Percentiles rank a stretch among this genome's conserved stretches.
phyloP scores from a whole-genome alignment of 2,329 filamentous ascomycete genomes.

The Juglanconis oblonga region DNA sequence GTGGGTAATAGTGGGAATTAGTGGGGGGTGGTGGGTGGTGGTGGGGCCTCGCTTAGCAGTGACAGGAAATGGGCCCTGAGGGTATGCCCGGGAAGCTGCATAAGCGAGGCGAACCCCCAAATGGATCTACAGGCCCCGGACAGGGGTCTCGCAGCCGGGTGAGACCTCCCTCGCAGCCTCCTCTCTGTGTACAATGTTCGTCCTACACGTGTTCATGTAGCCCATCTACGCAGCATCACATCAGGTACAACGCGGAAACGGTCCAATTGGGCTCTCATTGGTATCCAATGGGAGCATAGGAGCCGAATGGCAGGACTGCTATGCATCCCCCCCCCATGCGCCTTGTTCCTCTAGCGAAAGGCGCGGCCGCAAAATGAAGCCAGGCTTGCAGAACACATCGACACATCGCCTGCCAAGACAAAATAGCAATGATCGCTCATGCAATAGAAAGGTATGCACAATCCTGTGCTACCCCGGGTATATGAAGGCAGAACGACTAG shows the following conservation, averaged over 20 bases:
- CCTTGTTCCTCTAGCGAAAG: too few species aligned
- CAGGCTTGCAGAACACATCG: not conserved
- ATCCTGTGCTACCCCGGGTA: conserved; percentile 5
- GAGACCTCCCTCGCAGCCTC: too few species aligned
- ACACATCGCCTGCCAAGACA: not conserved
- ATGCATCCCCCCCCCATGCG: not conserved
- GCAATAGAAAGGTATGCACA: not conserved
- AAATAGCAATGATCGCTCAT: not conserved
- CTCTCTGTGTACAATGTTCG: too few species aligned
- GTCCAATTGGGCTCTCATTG: too few species aligned
- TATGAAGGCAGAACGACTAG: not conserved
- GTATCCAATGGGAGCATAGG: too few species aligned
- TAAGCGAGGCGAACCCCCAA: not conserved
- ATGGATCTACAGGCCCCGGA: too few species aligned
- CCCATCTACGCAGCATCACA: too few species aligned
- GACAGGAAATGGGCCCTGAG: not conserved
- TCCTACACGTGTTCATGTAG: too few species aligned
- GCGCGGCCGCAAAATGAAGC: not conserved
- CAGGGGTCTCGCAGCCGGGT: not conserved
- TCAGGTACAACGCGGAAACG: too few species aligned
- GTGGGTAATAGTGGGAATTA: too few species aligned
- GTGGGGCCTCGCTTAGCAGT: not conserved
- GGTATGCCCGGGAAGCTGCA: not conserved
- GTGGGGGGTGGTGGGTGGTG: not conserved
- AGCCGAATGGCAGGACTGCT: not conserved